Evolutionary conservation across 495 filamentous ascomycete genomes (phyloP), one percentile per base, ranked within the genome.

Genomic region (Hypoxylon intermedium): DNA sequence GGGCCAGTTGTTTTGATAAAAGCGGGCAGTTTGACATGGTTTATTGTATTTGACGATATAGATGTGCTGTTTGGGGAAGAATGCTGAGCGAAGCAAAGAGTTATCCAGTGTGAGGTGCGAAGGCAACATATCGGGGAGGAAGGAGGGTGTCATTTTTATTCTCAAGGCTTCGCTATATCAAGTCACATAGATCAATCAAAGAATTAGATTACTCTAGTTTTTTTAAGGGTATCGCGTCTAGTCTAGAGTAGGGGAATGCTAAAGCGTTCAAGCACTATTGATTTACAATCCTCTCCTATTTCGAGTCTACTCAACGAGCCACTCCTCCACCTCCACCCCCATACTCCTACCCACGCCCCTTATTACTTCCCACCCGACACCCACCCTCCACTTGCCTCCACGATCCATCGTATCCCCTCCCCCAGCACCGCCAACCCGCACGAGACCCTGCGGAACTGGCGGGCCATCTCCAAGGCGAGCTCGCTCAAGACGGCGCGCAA

Each of bases 401-500:
- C 80, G 77, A 69, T 91, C 88, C 65, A 90, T 72, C 37, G 76
- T 72, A 63, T 89, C 88, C 33, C 82, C 41, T 5, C 42, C 65
- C 5, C 51, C 61, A 1, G 24, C 60, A 6, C 60, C 60, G n/a
- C n/a, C 3, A 75, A 89, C 59, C 93, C 93, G 9, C 95, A 94
- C 1, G 87, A 92, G 69, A 76, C 75, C 1, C 72, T 98, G 37
- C 83, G 80, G 12, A 77, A 82, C 16, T 98, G 95, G 93, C 75
- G 78, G 45, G 72, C 63, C 20, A 86, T 98, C 34, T 89, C 91
- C 2, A 63, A 68, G 20, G 81, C 81, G 67, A 96, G 91, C 64
- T 91, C 95, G 1, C 81, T 98, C 28, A 96, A 96, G 68, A 95
- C 93, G 0, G 87, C 88, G 0, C 79, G 84, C 6, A 75, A 80